phyloP scores from a whole-genome alignment of 495 filamentous ascomycete genomes.

The Letharia lupina region DNA sequence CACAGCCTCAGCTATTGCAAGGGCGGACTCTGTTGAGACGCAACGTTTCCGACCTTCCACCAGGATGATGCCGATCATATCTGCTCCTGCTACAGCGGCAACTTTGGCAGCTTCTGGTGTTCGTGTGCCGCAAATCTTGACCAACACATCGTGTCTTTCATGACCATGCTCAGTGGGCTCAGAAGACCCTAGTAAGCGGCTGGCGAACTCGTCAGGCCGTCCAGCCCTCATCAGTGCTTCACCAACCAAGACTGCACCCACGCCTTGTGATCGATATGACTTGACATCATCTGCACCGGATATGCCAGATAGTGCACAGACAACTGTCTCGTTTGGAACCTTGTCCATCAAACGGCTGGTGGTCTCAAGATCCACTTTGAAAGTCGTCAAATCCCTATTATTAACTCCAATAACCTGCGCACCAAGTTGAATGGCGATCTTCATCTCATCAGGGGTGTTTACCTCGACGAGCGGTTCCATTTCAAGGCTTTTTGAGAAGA shows the following conservation, averaged over 20 bases:
- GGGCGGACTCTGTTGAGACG: conserved; percentile 66
- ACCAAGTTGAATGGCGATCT: conserved; percentile 73
- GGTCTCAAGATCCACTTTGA: conserved; percentile 92
- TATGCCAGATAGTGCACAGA: conserved; percentile 93
- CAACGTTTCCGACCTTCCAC: conserved; percentile 71
- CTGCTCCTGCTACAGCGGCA: conserved; percentile 81
- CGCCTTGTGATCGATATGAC: conserved; percentile 76
- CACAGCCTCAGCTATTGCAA: conserved; percentile 69
- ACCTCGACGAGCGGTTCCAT: conserved; percentile 99
- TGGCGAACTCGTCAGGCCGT: conserved; percentile 72
- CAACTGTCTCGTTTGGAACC: conserved; percentile 75
- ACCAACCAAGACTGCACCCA: conserved; percentile 88
- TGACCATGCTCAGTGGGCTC: neutral
- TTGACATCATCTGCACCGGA: conserved; percentile 83
- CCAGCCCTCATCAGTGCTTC: conserved; percentile 90
- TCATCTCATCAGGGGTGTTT: conserved; percentile 89
- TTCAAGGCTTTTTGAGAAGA: conserved; percentile 78
- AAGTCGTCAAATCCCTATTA: conserved; percentile 83
- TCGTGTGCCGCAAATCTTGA: conserved; percentile 96
- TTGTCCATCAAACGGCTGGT: conserved; percentile 83
- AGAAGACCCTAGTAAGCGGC: conserved; percentile 61
- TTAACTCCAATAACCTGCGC: conserved; percentile 97
- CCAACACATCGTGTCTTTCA: conserved; percentile 40
- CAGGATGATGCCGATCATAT: conserved; percentile 87
- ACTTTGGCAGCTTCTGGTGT: conserved; percentile 68